Evolutionary conservation across 2,329 filamentous ascomycete genomes (phyloP), one percentile per base, ranked within the genome.

Genomic region (Penicillium occitanis): DNA sequence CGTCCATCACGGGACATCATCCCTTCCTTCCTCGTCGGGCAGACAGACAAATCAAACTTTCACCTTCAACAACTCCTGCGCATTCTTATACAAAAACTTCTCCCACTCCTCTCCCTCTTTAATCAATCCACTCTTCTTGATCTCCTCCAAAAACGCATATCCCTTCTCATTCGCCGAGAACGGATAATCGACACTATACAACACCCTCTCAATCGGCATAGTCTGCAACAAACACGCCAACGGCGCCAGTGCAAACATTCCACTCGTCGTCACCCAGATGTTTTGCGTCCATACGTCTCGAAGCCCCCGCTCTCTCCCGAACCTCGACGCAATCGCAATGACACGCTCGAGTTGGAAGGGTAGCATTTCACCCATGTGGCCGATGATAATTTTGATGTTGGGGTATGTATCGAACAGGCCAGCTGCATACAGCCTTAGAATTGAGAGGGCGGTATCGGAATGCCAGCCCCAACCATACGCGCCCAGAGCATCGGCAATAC

Each of bases 161-260:
- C 85, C 85, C 14, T 81, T 80, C 66, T 83, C 80, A 66, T 82
- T 86, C 59, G 75, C 76, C 51, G 79, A 79, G 60, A 87, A 86
- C 0, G 86, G 86, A 69, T 87, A 87, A 69, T 87, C 85, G 10
- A 87, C 82, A 67, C 83, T 86, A 70, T 84, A 87, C 71, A 88
- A 64, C 1, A 88, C 79, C 14, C 78, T 78, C 28, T 86, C 84
- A n/a, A 80, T 76, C 19, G 70, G 70, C 57, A 69, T 71, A 22
- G 71, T 71, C 60, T 69, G 72, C 61, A 81, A 67, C 57, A 81
- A 64, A 40, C 74, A 74, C n/a, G 78, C 78, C 75, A 88, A 70
- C 5, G 81, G 82, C 63, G 76, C 78, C 19, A 87, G 67, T 33
- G 80, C 80, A 73, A 83, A 86, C 65, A 83, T 80, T 2, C 86